Evolutionary conservation across 345 rosid genomes (phyloP).

Genomic region (Hibiscus tridactylites): DNA sequence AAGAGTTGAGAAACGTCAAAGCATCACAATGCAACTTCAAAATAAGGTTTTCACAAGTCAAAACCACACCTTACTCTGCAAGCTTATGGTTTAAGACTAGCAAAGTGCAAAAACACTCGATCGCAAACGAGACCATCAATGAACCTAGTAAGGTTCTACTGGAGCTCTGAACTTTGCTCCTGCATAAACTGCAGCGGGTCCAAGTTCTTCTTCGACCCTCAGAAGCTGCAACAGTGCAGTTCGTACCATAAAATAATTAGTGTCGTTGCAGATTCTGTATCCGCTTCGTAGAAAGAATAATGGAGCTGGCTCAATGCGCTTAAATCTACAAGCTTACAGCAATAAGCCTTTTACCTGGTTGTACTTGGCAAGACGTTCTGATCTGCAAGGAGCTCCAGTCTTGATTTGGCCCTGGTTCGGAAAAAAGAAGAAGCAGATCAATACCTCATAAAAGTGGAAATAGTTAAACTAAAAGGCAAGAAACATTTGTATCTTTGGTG

Average conservation of each 20-base stretch:
- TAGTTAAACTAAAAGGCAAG: background rate
- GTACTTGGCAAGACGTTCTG: conserved; percentile 67
- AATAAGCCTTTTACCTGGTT: conserved; percentile 40
- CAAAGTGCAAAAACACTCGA: background rate
- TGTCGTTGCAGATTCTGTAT: no score
- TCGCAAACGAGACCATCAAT: background rate
- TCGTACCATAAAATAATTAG: background rate
- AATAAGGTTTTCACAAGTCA: background rate
- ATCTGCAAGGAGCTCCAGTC: conserved; percentile 69
- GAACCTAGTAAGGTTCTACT: conserved; percentile 34
- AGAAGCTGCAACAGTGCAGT: conserved; percentile 34
- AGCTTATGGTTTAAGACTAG: background rate
- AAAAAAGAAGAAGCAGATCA: background rate
- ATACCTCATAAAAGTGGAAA: background rate
- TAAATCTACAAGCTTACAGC: background rate
- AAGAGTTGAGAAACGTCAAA: background rate
- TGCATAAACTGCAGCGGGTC: conserved; percentile 38
- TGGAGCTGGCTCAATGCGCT: background rate
- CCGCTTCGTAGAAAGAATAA: background rate
- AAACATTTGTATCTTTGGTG: background rate
- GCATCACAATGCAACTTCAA: background rate
- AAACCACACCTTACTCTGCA: background rate
- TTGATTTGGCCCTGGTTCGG: conserved; percentile 51
- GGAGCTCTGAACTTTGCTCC: conserved; percentile 48
- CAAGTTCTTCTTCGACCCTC: conserved; percentile 50